These are phyloP conservation scores for Pseudonectria buxi DNA, from an alignment of 2,329 filamentous ascomycete species.

Conservation along the genomic window DNA sequence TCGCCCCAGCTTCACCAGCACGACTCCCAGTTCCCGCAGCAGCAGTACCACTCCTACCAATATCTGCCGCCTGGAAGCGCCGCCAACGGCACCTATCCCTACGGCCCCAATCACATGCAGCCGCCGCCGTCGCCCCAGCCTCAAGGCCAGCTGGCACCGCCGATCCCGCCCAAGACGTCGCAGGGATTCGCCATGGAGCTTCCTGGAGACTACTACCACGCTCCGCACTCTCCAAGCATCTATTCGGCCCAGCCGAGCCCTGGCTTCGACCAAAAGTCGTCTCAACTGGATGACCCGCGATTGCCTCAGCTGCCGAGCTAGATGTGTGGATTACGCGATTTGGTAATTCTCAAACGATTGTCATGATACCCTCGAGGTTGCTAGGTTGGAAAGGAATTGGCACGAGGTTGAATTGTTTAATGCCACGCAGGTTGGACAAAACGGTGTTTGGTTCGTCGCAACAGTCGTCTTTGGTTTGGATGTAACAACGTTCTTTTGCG, in stretches of 20 bases:
- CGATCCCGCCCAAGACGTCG: conserved; percentile 18
- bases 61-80: conserved; percentile 14
- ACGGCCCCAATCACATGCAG: conserved; percentile 14
- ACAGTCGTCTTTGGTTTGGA: no score
- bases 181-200: conserved; percentile 34
- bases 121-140: conserved; percentile 14
- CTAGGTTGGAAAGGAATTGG: no score
- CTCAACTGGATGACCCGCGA: no score
- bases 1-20: conserved; percentile 22
- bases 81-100: conserved; percentile 9
- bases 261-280: conserved; percentile 4
- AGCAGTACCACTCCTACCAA: conserved; percentile 16
- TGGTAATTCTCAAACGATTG: no score
- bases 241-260: conserved; percentile 18
- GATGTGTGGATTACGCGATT: not conserved
- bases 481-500: not conserved
- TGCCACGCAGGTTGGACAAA: no score
- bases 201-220: conserved; percentile 43
- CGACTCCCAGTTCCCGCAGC: conserved; percentile 13
- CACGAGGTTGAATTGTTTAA: no score
- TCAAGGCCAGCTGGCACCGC: conserved; percentile 11
- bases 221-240: conserved; percentile 28
- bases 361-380: no score
- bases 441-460: no score
- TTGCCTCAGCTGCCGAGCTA: no score